Percentiles rank a stretch among this genome's conserved stretches.
Evolutionary conservation across 106 monocot genomes (phyloP).

Genomic region (Xerophyta viscosa): DNA sequence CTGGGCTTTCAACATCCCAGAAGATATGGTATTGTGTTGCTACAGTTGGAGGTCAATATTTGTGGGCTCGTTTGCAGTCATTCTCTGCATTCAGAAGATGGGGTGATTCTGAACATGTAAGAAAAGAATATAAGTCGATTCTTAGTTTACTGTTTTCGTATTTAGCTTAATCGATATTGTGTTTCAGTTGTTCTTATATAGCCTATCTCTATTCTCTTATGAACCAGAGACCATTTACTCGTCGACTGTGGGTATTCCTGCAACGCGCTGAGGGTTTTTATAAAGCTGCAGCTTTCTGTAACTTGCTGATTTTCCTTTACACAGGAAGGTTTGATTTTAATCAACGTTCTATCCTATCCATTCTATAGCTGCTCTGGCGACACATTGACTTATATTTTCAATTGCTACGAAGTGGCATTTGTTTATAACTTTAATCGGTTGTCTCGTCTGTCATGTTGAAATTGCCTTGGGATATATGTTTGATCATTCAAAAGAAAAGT

Average conservation of each 20-base stretch:
- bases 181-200: background rate
- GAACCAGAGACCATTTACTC: constrained; percentile 60
- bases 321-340: constrained; percentile 61
- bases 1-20: constrained; percentile 83
- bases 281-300: constrained; percentile 60
- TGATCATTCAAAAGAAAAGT: too few relatives aligned
- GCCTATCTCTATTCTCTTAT: constrained; percentile 12
- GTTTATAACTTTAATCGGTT: too few relatives aligned
- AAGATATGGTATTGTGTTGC: constrained; percentile 89
- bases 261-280: constrained; percentile 81
- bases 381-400: too few relatives aligned
- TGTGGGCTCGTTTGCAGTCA: constrained; percentile 87
- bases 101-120: constrained; percentile 94
- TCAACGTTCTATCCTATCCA: background rate
- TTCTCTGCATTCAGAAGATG: constrained; percentile 97
- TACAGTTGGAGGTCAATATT: constrained; percentile 81
- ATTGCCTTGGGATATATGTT: too few relatives aligned
- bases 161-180: background rate
- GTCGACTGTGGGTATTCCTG: constrained; percentile 55
- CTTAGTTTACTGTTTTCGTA: background rate
- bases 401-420: too few relatives aligned
- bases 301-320: constrained; percentile 79
- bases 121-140: background rate
- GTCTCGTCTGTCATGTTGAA: too few relatives aligned
- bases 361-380: too few relatives aligned